Evolutionary conservation across 257 asterid genomes (phyloP).

Genomic region (Mentha longifolia): DNA sequence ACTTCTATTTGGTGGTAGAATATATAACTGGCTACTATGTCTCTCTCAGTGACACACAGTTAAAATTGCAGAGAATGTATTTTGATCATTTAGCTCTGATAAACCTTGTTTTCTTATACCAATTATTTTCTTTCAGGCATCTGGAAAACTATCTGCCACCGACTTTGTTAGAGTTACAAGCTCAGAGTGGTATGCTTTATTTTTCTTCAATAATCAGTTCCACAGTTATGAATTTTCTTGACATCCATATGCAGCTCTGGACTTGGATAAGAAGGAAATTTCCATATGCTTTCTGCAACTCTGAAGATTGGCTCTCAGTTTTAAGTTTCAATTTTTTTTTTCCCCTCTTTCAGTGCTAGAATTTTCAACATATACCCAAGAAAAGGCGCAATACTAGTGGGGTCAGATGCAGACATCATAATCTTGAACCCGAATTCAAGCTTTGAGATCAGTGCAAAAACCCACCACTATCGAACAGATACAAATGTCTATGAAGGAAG

Average conservation of each 20-base stretch:
- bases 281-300: slow-evolving; percentile 5
- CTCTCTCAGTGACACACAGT: no score
- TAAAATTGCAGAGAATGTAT: background rate
- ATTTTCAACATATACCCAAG: slow-evolving; percentile 93
- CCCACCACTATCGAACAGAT: slow-evolving; percentile 86
- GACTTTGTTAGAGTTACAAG: slow-evolving; percentile 89
- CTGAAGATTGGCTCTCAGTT: slow-evolving; percentile 25
- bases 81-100: background rate
- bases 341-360: slow-evolving; percentile 62
- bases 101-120: no score
- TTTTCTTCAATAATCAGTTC: background rate
- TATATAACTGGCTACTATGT: background rate
- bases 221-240: background rate
- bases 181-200: slow-evolving; percentile 74
- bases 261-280: no score
- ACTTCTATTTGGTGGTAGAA: background rate
- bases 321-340: slow-evolving; percentile 9
- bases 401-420: slow-evolving; percentile 95
- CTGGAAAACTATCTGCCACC: slow-evolving; percentile 80
- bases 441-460: slow-evolving; percentile 70
- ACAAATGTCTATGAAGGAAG: slow-evolving; percentile 93
- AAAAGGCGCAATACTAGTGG: slow-evolving; percentile 88
- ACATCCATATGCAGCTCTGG: no score
- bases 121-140: slow-evolving; percentile 48
- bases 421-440: slow-evolving; percentile 86